These are phyloP conservation scores for Gautieria morchelliformis DNA, from an alignment of 768 basidiomycete genomes.

Conservation along the genomic window DNA sequence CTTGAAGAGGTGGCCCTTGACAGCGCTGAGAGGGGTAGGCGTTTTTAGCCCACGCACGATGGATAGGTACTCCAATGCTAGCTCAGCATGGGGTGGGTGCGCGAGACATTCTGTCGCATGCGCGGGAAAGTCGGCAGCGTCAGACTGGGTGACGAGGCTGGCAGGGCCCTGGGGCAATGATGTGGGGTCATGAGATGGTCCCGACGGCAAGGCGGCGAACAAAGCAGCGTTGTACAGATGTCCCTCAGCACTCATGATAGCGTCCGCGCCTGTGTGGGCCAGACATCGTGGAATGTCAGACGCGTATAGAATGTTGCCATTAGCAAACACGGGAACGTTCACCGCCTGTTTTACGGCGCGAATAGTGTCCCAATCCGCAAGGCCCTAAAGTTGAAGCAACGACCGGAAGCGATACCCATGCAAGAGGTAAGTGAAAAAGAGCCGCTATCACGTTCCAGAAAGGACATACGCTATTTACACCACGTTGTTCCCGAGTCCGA, in stretches of 20 bases:
- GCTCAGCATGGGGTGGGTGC: slow-evolving; percentile 48
- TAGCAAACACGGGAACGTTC: slow-evolving; percentile 89
- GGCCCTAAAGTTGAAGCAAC: slow-evolving; percentile 37
- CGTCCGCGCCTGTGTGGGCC: slow-evolving; percentile 78
- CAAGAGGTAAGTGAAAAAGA: too few species aligned
- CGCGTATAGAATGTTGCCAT: slow-evolving; percentile 87
- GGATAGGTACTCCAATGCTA: slow-evolving; percentile 81
- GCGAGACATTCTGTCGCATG: slow-evolving; percentile 27
- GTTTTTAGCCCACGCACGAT: slow-evolving; percentile 69
- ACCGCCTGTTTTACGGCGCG: slow-evolving; percentile 85
- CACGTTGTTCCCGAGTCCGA: slow-evolving; percentile 83
- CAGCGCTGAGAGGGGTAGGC: slow-evolving; percentile 57
- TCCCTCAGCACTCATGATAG: slow-evolving; percentile 92
- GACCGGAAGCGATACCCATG: not conserved
- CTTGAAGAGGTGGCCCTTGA: slow-evolving; percentile 93
- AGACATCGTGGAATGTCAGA: slow-evolving; percentile 78
- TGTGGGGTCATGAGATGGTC: not conserved
- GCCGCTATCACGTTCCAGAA: too few species aligned
- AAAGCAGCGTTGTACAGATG: slow-evolving; percentile 88
- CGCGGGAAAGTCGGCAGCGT: slow-evolving; percentile 19
- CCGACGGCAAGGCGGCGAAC: slow-evolving; percentile 27
- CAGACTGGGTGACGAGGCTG: not conserved
- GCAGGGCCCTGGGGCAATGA: not conserved
- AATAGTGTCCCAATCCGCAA: slow-evolving; percentile 88
- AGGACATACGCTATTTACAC: slow-evolving; percentile 56